Evolutionary conservation across 306 rosid species (phyloP), one percentile per base, ranked within the genome.

Genomic region (Dryas drummondii): DNA sequence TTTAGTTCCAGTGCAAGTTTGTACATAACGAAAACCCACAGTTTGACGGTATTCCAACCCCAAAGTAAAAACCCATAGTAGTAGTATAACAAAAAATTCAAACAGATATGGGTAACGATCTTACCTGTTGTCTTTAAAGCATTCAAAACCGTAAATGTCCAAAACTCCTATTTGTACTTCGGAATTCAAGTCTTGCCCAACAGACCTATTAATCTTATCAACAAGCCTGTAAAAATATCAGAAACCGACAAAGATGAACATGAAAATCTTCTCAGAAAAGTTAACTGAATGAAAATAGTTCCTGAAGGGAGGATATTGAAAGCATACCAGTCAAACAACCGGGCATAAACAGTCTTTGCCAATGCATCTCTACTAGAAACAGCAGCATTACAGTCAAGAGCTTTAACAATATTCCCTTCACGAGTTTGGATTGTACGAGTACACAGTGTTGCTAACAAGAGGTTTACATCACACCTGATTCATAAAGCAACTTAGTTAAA

Each of bases 121-220:
- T 75, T 82, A 92, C 99, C 97, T 94, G 44, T 94, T 94, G 82
- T 94, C 91, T 90, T 90, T 94, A 37, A 94, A 94, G 86, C 99
- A 94, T 79, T 94, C 99, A 81, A 94, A 94, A 71, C 99, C 99
- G 68, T 94, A 92, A 79, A 94, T 94, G 86, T 94, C 99, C 89
- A 94, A 68, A 46, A 94, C 93, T 79, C 99, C 99, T 64, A 94
- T 92, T 80, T 92, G 97, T 27, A 85, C 66, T 78, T 42, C 79
- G 72, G 97, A 94, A 85, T 86, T 90, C 74, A 53, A 70, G 76
- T 94, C 99, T 86, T 92, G 99, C 77, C 97, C 99, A 48, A 92
- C 97, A 77, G 97, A 87, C 68, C 78, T 88, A 78, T 94, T 94
- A 77, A 94, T 92, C 83, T 92, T 94, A 68, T 89, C 97, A 81